Evolutionary conservation across 768 basidiomycete genomes (phyloP), one percentile per base, ranked within the genome.

Genomic region (Mycena amicta): DNA sequence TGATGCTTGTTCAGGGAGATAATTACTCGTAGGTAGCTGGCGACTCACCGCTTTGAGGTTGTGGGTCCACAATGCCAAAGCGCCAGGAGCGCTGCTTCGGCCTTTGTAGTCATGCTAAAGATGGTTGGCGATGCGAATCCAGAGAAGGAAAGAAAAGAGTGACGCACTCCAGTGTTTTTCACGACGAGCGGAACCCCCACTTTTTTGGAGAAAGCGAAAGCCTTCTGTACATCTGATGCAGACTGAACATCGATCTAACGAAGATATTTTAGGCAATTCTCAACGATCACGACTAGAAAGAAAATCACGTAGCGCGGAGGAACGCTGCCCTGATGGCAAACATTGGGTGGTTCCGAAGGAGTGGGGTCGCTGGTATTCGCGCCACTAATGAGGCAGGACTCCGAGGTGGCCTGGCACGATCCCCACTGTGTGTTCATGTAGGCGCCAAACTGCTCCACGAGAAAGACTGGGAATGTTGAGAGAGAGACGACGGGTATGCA

Each of bases 371-470:
- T 59, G 5, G 58, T 22, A 13, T 64, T 55, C 16, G 52, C 26
- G 41, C 52, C 68, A 56, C 73, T 66, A 11, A 77, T 68, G 12
- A 74, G 53, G 53, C 77, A 79, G 2, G 66, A 60, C 18, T 69
- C 57, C 0, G 62, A 49, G 5, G 61, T 67, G 31, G 59, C 40
- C 57, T 77, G 74, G 60, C 78, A 79, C 8, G 74, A 73, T 59
- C 74, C 77, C 76, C 75, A 76, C 62, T 77, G 72, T 1, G 70
- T 53, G 29, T 66, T 61, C 52, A 66, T 57, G 53, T 64, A 67
- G 15, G 59, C 65, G 39, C 64, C 66, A 29, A 65, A 63, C 16
- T 53, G 29, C n/a, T 60, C 59, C 22, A 59, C 55, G 3, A 65
- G 60, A 40, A 64, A 64, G 5, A 50, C 67, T 67, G 23, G 3